Conservation (phyloP, 2,329 filamentous ascomycete species). For the Cordyceps fumosorosea region DNA sequence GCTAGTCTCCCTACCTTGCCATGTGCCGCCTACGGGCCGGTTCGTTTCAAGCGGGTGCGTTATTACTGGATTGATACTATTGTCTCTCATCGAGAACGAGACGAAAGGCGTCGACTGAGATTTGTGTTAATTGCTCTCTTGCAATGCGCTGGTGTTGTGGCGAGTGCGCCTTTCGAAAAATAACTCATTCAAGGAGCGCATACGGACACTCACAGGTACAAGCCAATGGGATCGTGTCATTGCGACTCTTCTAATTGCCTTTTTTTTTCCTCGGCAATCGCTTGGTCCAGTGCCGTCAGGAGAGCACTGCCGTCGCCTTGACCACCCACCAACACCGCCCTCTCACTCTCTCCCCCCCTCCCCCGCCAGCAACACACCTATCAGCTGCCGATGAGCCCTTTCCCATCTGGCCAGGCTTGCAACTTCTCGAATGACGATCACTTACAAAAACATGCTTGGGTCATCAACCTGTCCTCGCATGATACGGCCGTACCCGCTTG, state of each 20-base stretch:
- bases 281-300: neutral
- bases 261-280: neutral
- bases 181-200: neutral
- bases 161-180: neutral
- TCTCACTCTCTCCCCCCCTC: neutral
- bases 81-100: neutral
- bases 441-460: neutral
- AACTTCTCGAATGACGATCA: neutral
- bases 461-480: neutral
- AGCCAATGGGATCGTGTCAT: neutral
- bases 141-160: neutral
- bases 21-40: constrained; percentile 8
- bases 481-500: neutral
- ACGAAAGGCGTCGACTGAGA: neutral
- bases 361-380: neutral
- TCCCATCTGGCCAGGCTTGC: neutral
- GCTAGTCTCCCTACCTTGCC: constrained; percentile 9
- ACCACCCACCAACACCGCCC: neutral
- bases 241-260: neutral
- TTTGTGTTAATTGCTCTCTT: neutral
- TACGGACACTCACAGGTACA: neutral
- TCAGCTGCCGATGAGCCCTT: neutral
- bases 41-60: constrained; percentile 6
- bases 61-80: neutral
- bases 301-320: neutral